Base-by-base conservation (phyloP, 768 basidiomycete species). In the Naematelia aurantialba region DNA sequence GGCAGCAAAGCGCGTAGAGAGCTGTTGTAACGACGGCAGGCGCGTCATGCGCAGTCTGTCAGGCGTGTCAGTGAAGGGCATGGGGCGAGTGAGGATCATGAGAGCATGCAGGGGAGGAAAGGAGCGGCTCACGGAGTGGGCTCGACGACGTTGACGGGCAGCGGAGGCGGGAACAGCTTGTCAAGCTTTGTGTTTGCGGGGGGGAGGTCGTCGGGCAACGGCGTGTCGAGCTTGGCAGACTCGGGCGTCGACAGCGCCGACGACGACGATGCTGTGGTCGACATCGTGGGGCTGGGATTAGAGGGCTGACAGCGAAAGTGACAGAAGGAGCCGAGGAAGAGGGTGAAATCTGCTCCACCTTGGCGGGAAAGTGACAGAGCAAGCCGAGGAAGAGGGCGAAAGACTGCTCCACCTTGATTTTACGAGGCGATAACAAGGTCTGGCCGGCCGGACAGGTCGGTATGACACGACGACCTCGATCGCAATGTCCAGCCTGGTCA, bases 1-100 rank as follows among this genome's bases (percentile, higher is more conserved):
- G 57, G 42, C 56, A 39, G 34, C 34, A 39, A 39, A 39, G 34
- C 34, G 63, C 11, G 59, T 55, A 2, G 67, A 65, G 0, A 69
- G 48, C 39, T 69, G 65, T 45, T 67, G 56, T 21, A 69, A 58
- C 3, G 68, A 69, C 4, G 68, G 68, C 1, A 69, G 51, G 26
- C 68, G 65, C 31, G 65, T 67, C 68, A 69, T 69, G n/a, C 59
- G 50, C 12, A 63, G 67, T 27, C 67, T 65, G 24, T 47, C 21
- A 19, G 46, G 25, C 21, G 11, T 47, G 46, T 47, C 46, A 21
- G 46, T 19, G 25, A 21, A 21, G 11, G 11, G 19, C 11, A 47
- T 21, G 25, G 19, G 25, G 8, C 46, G 8, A 19, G 11, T 5
- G n/a, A 44, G 12, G 42, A 44, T 44, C 42, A 19, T 44, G 12